Evolutionary conservation across 805 yeast genomes (phyloP).

Genomic region (Starmerella ratchasimensis): DNA sequence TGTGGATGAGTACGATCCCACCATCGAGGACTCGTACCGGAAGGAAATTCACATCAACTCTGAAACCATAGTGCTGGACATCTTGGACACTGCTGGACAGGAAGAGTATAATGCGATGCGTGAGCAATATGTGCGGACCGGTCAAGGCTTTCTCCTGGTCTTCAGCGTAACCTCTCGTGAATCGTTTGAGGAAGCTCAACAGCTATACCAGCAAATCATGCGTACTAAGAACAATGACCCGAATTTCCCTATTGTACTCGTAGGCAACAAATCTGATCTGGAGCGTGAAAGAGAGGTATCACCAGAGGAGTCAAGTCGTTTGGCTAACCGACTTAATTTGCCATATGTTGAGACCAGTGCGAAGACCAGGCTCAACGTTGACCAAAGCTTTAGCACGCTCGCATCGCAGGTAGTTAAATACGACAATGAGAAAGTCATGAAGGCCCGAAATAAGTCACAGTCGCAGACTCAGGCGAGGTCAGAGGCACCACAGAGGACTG

Average conservation of each 20-base stretch:
- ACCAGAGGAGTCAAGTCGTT: constrained; percentile 68
- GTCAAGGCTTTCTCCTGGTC: constrained; percentile 83
- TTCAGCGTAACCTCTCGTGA: constrained; percentile 71
- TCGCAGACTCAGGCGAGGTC: constrained; percentile 6
- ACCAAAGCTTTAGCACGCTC: constrained; percentile 57
- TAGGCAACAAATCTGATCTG: constrained; percentile 81
- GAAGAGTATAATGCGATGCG: constrained; percentile 90
- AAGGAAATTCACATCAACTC: constrained; percentile 77
- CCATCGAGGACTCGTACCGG: constrained; percentile 65
- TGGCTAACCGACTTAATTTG: constrained; percentile 50
- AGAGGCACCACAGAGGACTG: constrained; percentile 2
- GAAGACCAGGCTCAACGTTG: constrained; percentile 79
- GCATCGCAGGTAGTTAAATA: constrained; percentile 23
- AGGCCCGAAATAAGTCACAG: constrained; percentile 11
- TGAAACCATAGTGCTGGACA: constrained; percentile 66
- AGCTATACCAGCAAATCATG: constrained; percentile 64
- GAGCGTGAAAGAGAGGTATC: constrained; percentile 66
- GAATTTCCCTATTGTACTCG: constrained; percentile 65
- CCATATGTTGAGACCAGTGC: constrained; percentile 83
- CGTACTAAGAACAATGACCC: constrained; percentile 40
- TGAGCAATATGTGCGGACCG: constrained; percentile 91
- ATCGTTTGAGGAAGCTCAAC: constrained; percentile 71
- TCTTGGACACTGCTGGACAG: constrained; percentile 96
- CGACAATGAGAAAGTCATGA: constrained; percentile 14
- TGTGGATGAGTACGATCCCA: constrained; percentile 96